Evolutionary conservation across 2,329 filamentous ascomycete species (phyloP).

Genomic region (Aphanoascus verrucosus): DNA sequence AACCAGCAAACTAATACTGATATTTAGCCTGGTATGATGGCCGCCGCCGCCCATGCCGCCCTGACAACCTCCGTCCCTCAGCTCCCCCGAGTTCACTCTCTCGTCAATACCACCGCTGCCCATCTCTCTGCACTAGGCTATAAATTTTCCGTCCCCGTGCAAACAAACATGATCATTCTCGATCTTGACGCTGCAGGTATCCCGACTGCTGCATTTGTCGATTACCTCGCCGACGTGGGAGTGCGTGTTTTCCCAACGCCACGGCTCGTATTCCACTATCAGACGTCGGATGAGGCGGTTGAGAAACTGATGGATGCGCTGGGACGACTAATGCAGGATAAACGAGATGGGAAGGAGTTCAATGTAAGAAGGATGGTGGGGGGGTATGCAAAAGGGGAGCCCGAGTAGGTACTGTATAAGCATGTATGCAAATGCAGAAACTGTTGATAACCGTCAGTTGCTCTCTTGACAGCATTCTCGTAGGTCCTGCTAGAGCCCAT

Average conservation of each 20-base stretch:
- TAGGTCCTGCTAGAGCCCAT: too few relatives aligned
- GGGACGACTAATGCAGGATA: constrained; percentile 19
- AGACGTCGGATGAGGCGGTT: constrained; percentile 18
- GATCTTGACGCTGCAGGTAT: constrained; percentile 20
- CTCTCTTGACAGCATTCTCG: too few relatives aligned
- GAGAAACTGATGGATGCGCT: constrained; percentile 18
- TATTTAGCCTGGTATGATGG: constrained; percentile 23
- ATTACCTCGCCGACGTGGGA: constrained; percentile 19
- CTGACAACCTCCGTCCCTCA: constrained; percentile 20
- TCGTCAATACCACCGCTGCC: constrained; percentile 18
- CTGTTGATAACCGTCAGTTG: too few relatives aligned
- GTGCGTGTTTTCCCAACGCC: constrained; percentile 19
- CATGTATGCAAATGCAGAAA: too few relatives aligned
- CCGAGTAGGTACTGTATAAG: not conserved
- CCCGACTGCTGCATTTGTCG: constrained; percentile 16
- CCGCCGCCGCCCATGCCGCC: constrained; percentile 20
- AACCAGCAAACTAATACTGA: not conserved
- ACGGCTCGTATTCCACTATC: constrained; percentile 23
- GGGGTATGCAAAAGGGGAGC: constrained; percentile 11
- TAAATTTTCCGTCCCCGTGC: constrained; percentile 19
- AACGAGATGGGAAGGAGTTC: constrained; percentile 16
- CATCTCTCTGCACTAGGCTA: constrained; percentile 18
- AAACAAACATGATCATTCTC: constrained; percentile 24
- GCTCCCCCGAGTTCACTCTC: constrained; percentile 20
- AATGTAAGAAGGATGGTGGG: constrained; percentile 15